phyloP scores from a whole-genome alignment of 495 filamentous ascomycete genomes.

The Aspergillus olivimuriae region DNA sequence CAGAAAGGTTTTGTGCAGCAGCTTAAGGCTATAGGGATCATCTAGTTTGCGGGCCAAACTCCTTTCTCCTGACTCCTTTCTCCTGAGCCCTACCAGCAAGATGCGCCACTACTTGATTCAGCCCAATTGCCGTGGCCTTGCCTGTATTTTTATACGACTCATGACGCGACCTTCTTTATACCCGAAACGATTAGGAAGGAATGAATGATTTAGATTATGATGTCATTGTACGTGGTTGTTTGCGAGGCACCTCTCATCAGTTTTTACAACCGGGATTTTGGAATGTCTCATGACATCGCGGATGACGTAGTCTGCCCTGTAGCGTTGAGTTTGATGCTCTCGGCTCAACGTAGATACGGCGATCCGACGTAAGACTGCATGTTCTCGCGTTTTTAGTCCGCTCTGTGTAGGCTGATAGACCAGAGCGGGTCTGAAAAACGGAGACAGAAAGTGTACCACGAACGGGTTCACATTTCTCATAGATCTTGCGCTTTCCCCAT shows the following conservation, averaged over 20 bases:
- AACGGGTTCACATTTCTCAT: conserved; percentile 33
- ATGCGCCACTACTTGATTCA: no score
- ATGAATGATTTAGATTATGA: not conserved
- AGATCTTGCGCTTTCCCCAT: conserved; percentile 39
- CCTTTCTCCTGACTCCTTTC: no score
- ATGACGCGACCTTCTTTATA: conserved; percentile 11
- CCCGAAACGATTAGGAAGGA: conserved; percentile 3
- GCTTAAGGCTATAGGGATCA: no score
- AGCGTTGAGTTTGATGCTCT: no score
- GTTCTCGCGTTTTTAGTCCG: conserved; percentile 51
- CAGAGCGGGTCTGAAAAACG: conserved; percentile 46
- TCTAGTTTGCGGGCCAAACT: conserved; percentile 18
- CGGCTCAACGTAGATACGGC: not conserved
- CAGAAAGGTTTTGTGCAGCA: no score
- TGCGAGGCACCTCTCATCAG: no score
- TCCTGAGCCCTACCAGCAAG: not conserved
- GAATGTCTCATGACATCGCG: no score
- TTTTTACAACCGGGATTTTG: no score
- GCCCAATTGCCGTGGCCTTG: conserved; percentile 1
- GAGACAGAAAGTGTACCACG: conserved; percentile 37
- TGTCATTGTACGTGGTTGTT: no score
- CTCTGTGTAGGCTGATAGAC: conserved; percentile 40
- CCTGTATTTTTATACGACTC: conserved; percentile 16
- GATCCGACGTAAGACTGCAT: conserved; percentile 6
- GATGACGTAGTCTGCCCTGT: no score